These are phyloP conservation scores for Microbotryum scabiosae DNA, from an alignment of 1,284 basidiomycete species.

Conservation along the genomic window DNA sequence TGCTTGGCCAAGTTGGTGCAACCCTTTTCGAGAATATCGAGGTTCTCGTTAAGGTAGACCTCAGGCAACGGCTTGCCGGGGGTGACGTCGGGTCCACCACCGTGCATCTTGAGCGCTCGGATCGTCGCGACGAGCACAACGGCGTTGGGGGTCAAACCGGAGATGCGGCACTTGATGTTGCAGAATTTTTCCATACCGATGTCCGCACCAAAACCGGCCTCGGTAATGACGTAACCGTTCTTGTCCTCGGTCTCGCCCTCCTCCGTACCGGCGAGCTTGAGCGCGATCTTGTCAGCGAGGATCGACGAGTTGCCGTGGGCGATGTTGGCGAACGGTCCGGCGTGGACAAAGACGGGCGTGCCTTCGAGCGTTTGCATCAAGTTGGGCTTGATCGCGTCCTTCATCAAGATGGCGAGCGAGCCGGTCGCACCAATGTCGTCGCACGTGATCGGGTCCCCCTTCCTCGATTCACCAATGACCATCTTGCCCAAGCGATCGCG, in stretches of 20 bases:
- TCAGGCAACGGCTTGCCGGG: conserved; percentile 91
- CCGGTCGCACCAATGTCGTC: conserved; percentile 95
- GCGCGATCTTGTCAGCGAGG: conserved; percentile 87
- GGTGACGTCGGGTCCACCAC: conserved; percentile 92
- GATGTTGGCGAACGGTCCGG: conserved; percentile 98
- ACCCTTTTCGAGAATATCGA: conserved; percentile 81
- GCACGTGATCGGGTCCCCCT: conserved; percentile 85
- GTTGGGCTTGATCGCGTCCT: conserved; percentile 98
- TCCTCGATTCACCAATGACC: conserved; percentile 93
- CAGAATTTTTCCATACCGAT: conserved; percentile 89
- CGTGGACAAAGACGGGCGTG: conserved; percentile 97
- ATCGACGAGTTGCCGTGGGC: conserved; percentile 99
- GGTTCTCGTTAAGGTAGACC: conserved; percentile 89
- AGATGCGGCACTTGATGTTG: conserved; percentile 97
- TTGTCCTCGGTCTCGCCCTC: conserved; percentile 71
- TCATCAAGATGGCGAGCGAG: conserved; percentile 93
- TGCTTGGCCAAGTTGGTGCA: conserved; percentile 90
- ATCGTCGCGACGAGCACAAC: conserved; percentile 95
- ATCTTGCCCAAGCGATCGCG: conserved; percentile 80
- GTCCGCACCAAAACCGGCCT: conserved; percentile 97
- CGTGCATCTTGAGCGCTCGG: conserved; percentile 97
- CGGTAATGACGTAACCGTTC: conserved; percentile 92
- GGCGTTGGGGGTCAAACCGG: conserved; percentile 86
- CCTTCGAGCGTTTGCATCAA: conserved; percentile 98
- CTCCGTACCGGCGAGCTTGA: conserved; percentile 96